These are phyloP conservation scores for Paecilomyces sp. DNA, from an alignment of 2,329 filamentous ascomycete species.

Conservation along the genomic window DNA sequence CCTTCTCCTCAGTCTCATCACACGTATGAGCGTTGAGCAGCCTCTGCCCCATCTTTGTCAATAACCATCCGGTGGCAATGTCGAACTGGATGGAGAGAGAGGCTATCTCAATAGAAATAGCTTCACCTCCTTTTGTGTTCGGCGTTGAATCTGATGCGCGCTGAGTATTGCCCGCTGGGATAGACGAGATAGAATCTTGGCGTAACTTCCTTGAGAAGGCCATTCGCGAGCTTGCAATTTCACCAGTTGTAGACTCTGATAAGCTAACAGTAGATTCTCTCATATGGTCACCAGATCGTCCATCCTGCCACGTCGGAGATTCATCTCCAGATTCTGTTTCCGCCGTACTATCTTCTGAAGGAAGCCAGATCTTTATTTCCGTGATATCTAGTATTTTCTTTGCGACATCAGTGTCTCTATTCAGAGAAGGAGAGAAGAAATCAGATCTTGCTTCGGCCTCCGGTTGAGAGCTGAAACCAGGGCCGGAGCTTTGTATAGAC, in stretches of 20 bases:
- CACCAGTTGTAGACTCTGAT: constrained; percentile 14
- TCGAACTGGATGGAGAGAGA: constrained; percentile 27
- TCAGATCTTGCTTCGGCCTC: constrained; percentile 7
- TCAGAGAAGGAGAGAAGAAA: constrained; percentile 10
- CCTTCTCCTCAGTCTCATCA: constrained; percentile 6
- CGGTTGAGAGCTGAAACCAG: constrained; percentile 1
- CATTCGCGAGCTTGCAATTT: constrained; percentile 12
- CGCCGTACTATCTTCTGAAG: constrained; percentile 14
- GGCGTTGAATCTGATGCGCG: background rate
- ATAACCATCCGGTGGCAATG: constrained; percentile 34
- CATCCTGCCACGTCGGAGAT: constrained; percentile 5
- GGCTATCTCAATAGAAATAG: constrained; percentile 24
- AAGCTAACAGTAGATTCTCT: constrained; percentile 14
- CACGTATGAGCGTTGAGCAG: constrained; percentile 14
- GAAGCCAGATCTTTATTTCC: constrained; percentile 28
- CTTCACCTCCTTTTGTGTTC: constrained; percentile 2
- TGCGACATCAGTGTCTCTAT: constrained; percentile 19
- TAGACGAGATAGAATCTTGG: background rate
- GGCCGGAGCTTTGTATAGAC: constrained; percentile 4
- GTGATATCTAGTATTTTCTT: constrained; percentile 30
- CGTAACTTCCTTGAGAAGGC: background rate
- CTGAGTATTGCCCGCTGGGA: background rate
- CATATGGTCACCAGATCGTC: constrained; percentile 10
- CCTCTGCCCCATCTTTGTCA: constrained; percentile 29
- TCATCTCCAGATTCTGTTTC: constrained; percentile 2